Conservation (phyloP, 2,329 filamentous ascomycete species). For the Capronia epimyces region DNA sequence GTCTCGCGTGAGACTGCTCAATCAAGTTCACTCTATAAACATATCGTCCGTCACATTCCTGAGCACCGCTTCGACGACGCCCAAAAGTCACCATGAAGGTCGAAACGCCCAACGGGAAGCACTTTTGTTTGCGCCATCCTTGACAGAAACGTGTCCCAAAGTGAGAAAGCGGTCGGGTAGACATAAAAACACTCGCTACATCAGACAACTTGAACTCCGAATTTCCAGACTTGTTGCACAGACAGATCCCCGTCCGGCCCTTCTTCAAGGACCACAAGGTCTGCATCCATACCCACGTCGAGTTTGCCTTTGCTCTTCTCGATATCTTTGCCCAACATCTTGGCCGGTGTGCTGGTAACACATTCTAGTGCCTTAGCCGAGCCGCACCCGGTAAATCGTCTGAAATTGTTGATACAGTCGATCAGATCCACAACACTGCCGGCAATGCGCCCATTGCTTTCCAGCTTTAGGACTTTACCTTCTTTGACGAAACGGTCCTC, state of each 20-base stretch:
- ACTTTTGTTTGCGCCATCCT: neutral
- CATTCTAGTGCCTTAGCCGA: slow-evolving; percentile 65
- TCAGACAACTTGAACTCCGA: slow-evolving; percentile 45
- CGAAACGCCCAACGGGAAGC: neutral
- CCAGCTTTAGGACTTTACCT: slow-evolving; percentile 66
- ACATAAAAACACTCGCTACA: neutral
- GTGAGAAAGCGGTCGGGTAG: neutral
- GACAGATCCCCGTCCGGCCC: slow-evolving; percentile 49
- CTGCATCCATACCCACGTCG: slow-evolving; percentile 59
- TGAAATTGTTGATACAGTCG: slow-evolving; percentile 76
- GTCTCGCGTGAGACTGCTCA: neutral
- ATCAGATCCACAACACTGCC: slow-evolving; percentile 63
- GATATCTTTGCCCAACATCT: slow-evolving; percentile 60
- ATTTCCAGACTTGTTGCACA: slow-evolving; percentile 77
- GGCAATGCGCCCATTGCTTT: slow-evolving; percentile 73
- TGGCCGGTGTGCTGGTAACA: slow-evolving; percentile 70
- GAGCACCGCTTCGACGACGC: neutral
- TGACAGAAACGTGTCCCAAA: neutral
- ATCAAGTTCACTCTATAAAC: neutral
- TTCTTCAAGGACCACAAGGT: slow-evolving; percentile 61
- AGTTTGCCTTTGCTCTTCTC: slow-evolving; percentile 61
- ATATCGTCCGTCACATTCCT: neutral
- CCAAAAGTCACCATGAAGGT: neutral
- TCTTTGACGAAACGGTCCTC: slow-evolving; percentile 54
- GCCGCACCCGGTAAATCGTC: slow-evolving; percentile 64